Conservation (phyloP, 352 stramenopile genomes). For the Phytophthora palmivora region DNA sequence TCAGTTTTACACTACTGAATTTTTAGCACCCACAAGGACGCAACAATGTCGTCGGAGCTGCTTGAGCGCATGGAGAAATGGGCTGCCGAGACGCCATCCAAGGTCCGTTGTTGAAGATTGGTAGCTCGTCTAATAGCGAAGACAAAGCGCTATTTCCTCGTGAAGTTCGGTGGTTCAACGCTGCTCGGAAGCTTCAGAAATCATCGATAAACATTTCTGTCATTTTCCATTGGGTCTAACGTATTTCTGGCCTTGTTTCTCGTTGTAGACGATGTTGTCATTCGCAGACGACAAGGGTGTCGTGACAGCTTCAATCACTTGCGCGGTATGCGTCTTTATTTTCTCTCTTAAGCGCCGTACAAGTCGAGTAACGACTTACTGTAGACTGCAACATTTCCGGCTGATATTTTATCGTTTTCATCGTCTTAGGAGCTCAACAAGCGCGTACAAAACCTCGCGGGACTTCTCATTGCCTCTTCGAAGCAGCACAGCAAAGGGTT, state of each 20-base stretch:
- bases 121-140: slow-evolving; percentile 9
- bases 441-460: slow-evolving; percentile 73
- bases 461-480: slow-evolving; percentile 55
- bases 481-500: slow-evolving; percentile 75
- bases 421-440: slow-evolving; percentile 68
- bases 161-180: not conserved
- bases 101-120: slow-evolving; percentile 31
- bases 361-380: slow-evolving; percentile 6
- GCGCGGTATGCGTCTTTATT: slow-evolving; percentile 43
- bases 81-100: slow-evolving; percentile 71
- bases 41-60: slow-evolving; percentile 74
- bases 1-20: no score
- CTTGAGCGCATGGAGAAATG: slow-evolving; percentile 79
- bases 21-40: not conserved
- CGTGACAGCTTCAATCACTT: slow-evolving; percentile 61
- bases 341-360: not conserved
- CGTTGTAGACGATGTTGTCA: slow-evolving; percentile 69
- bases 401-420: slow-evolving; percentile 11
- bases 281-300: slow-evolving; percentile 79
- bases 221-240: slow-evolving; percentile 2
- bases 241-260: slow-evolving; percentile 16
- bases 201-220: not conserved
- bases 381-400: slow-evolving; percentile 1
- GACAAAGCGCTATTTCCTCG: not conserved
- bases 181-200: slow-evolving; percentile 4